Base-by-base conservation (phyloP, 176 grass and related monocot species). In the Poa annua region DNA sequence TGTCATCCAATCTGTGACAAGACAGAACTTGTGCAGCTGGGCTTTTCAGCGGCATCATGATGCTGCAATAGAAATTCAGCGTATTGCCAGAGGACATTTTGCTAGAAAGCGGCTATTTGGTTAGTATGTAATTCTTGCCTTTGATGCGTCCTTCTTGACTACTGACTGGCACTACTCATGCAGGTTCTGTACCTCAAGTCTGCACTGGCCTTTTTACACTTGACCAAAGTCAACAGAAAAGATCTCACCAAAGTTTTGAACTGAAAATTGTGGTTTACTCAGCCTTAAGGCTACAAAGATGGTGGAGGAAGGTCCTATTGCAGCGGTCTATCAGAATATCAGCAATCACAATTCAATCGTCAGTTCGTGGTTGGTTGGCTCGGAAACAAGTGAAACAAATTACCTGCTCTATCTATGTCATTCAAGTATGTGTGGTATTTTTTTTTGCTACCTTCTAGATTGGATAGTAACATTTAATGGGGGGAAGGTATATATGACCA, bases 51-150 rank as follows among this genome's bases (percentile, higher is more conserved):
- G 6, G 34, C 45, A 44, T 59, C 49, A 16, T 7, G 25, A 75
- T 74, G 76, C 92, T 62, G 80, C 71, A 62, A 29, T 66, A 47
- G 33, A 86, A 50, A 88, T 94, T 69, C 88, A 91, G 79, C 80
- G 55, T 75, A 72, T 84, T 74, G 26, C 57, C 48, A 86, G 88
- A 72, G 88, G 92, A 52, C 65, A 81, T 80, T 80, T 94, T 14
- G 66, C 83, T 74, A 85, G 86, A 88, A 91, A 88, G 64, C 66
- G 15, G 55, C 83, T 90, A 47, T 78, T 93, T 81, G 92, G 92
- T 93, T 84, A 66, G 82, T 59, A 24, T 85, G 24, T 74, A 33
- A 0, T 51, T 77, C 80, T 61, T 65, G 82, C 20, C 82, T 68
- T 75, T 88, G 39, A 14, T 67, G 35, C 26, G 7, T 67, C 52